These are phyloP conservation scores for Pleurostoma richardsiae DNA, from an alignment of 2,329 filamentous ascomycete genomes.

Conservation along the genomic window DNA sequence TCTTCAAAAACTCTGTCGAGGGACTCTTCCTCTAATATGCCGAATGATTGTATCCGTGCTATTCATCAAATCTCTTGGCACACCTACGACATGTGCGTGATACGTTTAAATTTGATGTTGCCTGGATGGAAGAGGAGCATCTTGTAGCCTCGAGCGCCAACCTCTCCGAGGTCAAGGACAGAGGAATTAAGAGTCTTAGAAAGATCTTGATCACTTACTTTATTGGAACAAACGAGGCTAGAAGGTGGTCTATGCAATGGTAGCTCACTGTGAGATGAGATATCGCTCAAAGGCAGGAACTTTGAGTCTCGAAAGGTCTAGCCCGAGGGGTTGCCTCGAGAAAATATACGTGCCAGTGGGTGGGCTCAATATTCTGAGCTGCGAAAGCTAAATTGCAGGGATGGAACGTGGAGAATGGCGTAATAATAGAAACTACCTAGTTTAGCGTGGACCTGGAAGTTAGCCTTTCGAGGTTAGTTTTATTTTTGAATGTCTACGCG, in stretches of 20 bases:
- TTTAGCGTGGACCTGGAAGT: too few species aligned
- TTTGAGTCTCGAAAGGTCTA: too few species aligned
- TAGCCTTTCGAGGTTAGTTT: too few species aligned
- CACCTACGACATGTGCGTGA: constrained; percentile 31
- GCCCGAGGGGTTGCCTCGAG: too few species aligned
- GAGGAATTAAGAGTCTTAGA: constrained; percentile 14
- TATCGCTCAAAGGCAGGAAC: too few species aligned
- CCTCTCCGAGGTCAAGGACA: constrained; percentile 4
- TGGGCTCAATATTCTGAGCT: too few species aligned
- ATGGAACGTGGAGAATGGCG: too few species aligned
- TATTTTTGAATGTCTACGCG: too few species aligned
- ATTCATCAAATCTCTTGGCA: constrained; percentile 29
- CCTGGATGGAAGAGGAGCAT: constrained; percentile 28
- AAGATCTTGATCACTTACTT: constrained; percentile 13
- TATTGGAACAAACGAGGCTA: constrained; percentile 14
- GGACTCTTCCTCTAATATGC: not conserved
- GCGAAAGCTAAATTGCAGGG: too few species aligned
- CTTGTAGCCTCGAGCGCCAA: constrained; percentile 24
- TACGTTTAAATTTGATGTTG: constrained; percentile 27
- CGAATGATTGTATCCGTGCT: not conserved
- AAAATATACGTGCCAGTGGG: too few species aligned
- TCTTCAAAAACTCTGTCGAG: constrained; percentile 36
- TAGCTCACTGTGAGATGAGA: constrained; percentile 1
- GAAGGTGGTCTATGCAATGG: constrained; percentile 10
- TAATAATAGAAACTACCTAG: too few species aligned